A percentile compares a stretch with the other conserved stretches of the same genome.
phyloP scores from a whole-genome alignment of 2,329 filamentous ascomycete genomes.

The Paecilomyces formosus region DNA sequence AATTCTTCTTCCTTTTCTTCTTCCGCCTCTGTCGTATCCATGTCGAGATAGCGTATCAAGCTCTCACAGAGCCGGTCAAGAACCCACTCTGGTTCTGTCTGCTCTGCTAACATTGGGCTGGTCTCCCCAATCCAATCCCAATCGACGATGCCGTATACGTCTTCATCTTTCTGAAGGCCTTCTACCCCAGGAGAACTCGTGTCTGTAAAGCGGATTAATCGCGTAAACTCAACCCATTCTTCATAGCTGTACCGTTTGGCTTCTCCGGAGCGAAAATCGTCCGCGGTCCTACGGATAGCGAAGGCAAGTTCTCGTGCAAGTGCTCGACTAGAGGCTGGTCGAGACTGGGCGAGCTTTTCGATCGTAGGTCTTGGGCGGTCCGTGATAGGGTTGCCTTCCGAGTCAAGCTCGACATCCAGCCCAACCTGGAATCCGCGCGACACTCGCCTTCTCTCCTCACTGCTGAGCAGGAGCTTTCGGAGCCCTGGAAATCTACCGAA shows the following conservation, averaged over 20 bases:
- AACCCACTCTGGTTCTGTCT: conserved; percentile 60
- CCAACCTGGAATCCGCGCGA: conserved; percentile 40
- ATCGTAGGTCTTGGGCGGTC: conserved; percentile 21
- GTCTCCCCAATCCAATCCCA: conserved; percentile 69
- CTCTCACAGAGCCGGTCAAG: conserved; percentile 60
- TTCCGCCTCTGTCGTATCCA: conserved; percentile 1
- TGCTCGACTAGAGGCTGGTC: conserved; percentile 46
- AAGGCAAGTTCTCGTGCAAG: conserved; percentile 57
- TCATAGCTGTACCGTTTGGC: conserved; percentile 67
- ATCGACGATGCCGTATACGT: conserved; percentile 53
- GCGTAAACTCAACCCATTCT: conserved; percentile 80
- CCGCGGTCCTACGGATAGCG: conserved; percentile 60
- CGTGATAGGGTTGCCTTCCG: conserved; percentile 2
- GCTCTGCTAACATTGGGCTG: conserved; percentile 58
- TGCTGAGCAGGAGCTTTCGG: conserved; percentile 28
- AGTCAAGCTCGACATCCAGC: conserved; percentile 13
- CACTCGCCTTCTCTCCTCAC: conserved; percentile 38
- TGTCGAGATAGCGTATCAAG: conserved; percentile 40
- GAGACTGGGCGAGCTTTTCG: conserved; percentile 40
- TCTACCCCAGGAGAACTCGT: conserved; percentile 17
- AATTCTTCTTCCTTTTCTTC: conserved; percentile 5
- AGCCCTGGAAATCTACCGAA: conserved; percentile 40
- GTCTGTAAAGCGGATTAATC: conserved; percentile 57
- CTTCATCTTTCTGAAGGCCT: conserved; percentile 38
- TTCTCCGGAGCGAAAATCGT: conserved; percentile 52